phyloP scores from a whole-genome alignment of 2,329 filamentous ascomycete species.

The Colletotrichum theobromicola region DNA sequence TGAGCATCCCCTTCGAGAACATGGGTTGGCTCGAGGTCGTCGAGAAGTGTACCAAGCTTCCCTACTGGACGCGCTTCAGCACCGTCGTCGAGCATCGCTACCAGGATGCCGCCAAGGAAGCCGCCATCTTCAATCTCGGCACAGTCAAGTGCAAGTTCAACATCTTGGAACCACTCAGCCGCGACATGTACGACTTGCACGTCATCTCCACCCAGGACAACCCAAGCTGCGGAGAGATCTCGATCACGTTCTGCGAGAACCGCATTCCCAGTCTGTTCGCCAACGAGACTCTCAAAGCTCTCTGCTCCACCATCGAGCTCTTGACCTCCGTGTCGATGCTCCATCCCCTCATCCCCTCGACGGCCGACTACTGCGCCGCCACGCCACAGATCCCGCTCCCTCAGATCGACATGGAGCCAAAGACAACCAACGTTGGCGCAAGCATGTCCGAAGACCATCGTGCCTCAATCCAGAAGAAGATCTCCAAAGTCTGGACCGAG shows the following conservation, averaged over 20 bases:
- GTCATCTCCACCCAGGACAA: conserved; percentile 45
- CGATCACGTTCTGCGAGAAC: conserved; percentile 51
- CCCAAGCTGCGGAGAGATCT: conserved; percentile 42
- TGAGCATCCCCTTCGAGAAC: conserved; percentile 53
- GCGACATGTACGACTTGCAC: conserved; percentile 51
- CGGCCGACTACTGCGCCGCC: conserved; percentile 42
- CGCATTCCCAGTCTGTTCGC: conserved; percentile 47
- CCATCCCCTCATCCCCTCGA: conserved; percentile 49
- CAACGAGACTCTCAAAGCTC: conserved; percentile 48
- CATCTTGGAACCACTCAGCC: conserved; percentile 42
- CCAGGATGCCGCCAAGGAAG: conserved; percentile 43
- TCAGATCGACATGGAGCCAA: conserved; percentile 28
- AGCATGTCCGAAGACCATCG: conserved; percentile 45
- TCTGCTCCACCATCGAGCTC: conserved; percentile 49
- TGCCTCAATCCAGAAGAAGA: conserved; percentile 42
- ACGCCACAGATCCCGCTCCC: conserved; percentile 48
- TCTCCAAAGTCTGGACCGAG: conserved; percentile 49
- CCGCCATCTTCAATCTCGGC: conserved; percentile 48
- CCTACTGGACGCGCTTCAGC: conserved; percentile 58
- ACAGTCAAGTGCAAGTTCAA: conserved; percentile 49
- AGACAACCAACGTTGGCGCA: conserved; percentile 24
- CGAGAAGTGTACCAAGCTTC: conserved; percentile 58
- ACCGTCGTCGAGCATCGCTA: conserved; percentile 58
- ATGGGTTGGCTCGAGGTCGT: conserved; percentile 58
- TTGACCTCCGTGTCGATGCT: conserved; percentile 52